These are phyloP conservation scores for Dendrocalamus latiflorus DNA, from an alignment of 202 grass and related monocot genomes.

Conservation along the genomic window DNA sequence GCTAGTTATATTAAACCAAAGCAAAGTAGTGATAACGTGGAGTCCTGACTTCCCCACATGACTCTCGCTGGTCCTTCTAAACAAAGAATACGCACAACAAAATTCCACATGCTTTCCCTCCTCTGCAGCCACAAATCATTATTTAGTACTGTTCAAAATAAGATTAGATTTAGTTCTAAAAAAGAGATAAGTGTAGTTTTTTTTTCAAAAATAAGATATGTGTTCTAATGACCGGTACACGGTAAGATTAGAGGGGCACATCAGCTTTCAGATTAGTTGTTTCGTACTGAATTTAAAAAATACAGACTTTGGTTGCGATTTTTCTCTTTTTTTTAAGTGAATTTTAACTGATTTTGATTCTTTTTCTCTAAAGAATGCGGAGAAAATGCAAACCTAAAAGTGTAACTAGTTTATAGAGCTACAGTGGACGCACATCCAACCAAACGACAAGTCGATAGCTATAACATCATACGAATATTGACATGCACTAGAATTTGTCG, in stretches of 20 bases:
- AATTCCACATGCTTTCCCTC: conserved; percentile 51
- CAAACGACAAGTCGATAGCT: background rate
- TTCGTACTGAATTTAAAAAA: background rate
- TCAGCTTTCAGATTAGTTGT: conserved; percentile 3
- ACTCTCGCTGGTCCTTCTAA: conserved; percentile 20
- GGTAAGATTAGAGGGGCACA: background rate
- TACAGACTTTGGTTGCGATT: background rate
- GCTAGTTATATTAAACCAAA: conserved; percentile 36
- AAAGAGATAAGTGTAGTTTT: no score
- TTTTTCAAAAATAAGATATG: no score
- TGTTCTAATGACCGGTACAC: background rate
- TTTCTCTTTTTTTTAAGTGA: background rate
- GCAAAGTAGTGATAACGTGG: conserved; percentile 23
- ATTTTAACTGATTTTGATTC: background rate
- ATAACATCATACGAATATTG: background rate
- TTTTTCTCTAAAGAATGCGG: background rate
- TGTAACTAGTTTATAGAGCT: background rate
- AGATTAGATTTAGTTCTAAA: no score
- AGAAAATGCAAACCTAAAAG: no score
- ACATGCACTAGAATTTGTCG: background rate
- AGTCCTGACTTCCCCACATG: conserved; percentile 46
- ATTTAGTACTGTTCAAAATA: conserved; percentile 2
- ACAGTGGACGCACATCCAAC: background rate
- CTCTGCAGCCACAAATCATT: conserved; percentile 13
- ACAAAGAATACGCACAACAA: background rate